Conservation (phyloP, 352 stramenopile species). For the Globisporangium echinulatum region DNA sequence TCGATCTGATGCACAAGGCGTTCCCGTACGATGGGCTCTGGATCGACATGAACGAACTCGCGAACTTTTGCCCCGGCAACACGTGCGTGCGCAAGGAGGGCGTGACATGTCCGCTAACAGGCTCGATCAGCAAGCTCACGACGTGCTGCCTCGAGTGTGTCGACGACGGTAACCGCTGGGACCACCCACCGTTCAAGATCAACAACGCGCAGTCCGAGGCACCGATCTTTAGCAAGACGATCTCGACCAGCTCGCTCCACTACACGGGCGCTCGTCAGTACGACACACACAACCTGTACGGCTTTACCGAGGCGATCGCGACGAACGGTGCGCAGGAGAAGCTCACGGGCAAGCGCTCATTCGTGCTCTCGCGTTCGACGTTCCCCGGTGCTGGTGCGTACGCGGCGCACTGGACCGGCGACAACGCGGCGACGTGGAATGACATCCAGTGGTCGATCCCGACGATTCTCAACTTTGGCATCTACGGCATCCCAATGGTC, state of each 20-base stretch:
- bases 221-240: conserved; percentile 50
- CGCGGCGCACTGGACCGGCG: conserved; percentile 70
- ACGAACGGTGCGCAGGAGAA: conserved; percentile 47
- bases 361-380: conserved; percentile 67
- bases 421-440: conserved; percentile 75
- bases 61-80: conserved; percentile 62
- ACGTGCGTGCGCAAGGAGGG: conserved; percentile 26
- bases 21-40: conserved; percentile 67
- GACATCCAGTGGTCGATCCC: conserved; percentile 67
- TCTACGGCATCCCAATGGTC: conserved; percentile 81
- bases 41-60: conserved; percentile 88
- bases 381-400: conserved; percentile 58
- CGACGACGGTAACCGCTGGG: conserved; percentile 37
- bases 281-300: conserved; percentile 80
- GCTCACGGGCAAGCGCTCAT: conserved; percentile 48
- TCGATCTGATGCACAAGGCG: conserved; percentile 43
- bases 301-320: conserved; percentile 63
- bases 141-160: conserved; percentile 41
- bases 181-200: conserved; percentile 52
- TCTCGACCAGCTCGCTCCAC: conserved; percentile 51
- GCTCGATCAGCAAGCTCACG: conserved; percentile 26
- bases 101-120: conserved; percentile 28
- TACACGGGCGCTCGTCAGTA: conserved; percentile 57
- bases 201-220: conserved; percentile 40
- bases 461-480: conserved; percentile 59